Evolutionary conservation across 2,329 filamentous ascomycete genomes (phyloP).

Genomic region (Pseudogymnoascus sp.): DNA sequence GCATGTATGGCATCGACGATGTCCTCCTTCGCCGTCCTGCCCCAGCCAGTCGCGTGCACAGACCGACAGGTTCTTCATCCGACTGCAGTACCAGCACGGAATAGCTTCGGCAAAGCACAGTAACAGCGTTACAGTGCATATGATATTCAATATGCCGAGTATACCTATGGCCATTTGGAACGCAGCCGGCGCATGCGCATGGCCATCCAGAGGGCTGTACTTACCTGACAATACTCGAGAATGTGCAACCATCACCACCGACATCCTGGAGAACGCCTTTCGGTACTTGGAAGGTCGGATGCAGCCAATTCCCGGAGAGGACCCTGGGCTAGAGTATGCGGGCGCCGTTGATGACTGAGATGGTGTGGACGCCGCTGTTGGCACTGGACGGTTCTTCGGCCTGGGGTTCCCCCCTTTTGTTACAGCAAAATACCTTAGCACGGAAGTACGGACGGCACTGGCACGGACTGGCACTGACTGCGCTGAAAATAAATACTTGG

Average conservation of each 20-base stretch:
- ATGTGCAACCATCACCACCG: background rate
- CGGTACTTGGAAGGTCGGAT: constrained; percentile 3
- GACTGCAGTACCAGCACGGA: background rate
- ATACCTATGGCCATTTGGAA: background rate
- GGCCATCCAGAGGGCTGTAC: background rate
- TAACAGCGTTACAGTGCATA: constrained; percentile 7
- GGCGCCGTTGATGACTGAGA: constrained; percentile 5
- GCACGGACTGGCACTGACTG: background rate
- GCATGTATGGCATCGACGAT: background rate
- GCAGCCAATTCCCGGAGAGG: constrained; percentile 1
- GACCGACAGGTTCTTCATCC: background rate
- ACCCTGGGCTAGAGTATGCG: constrained; percentile 3
- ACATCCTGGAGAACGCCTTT: background rate
- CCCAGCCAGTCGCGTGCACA: background rate
- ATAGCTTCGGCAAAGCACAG: background rate
- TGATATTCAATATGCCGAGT: background rate
- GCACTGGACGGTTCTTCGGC: background rate
- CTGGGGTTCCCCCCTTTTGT: background rate
- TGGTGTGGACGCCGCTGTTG: background rate
- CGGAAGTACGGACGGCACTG: background rate
- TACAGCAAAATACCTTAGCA: background rate
- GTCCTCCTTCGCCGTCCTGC: background rate
- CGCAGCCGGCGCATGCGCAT: background rate
- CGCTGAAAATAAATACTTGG: background rate
- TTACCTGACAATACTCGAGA: background rate